Evolutionary conservation across 768 basidiomycete species (phyloP), one percentile per base, ranked within the genome.

Genomic region (Galerina sulciceps): DNA sequence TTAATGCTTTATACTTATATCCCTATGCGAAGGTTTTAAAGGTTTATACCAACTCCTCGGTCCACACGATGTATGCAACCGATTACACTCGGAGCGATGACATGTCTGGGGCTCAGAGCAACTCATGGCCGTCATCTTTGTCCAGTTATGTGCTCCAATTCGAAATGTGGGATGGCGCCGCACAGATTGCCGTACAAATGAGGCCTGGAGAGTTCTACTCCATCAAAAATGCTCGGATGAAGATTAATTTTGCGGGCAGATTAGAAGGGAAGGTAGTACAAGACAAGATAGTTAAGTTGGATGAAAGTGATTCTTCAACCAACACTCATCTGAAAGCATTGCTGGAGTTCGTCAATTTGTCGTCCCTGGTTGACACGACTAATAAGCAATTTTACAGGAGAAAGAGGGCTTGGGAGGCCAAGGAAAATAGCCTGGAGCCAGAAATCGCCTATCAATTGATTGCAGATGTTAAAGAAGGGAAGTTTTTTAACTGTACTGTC

Each of bases 151-250:
- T 85, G 15, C 65, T 90, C n/a, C 81, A 75, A 47, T 76, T 88
- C 31, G 81, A 82, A 61, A 81, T 85, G 73, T 90, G 86, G 85
- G 84, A 85, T 60, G 66, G 42, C 1, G 85, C 88, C 11, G 72
- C 69, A 1, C 55, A 62, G 20, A 55, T 76, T 9, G 85, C 77
- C 10, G 72, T 60, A 26, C 69, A 59, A 1, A 83, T 90, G 80
- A 66, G 71, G 41, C 63, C 72, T 1, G 83, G 83, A 20, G 75
- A 82, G 57, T 85, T 78, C 60, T 89, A 83, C 68, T 73, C 63
- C 15, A 75, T 90, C 17, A 65, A 75, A 26, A 90, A 90, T 61
- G 70, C 79, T 23, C 79, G 83, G 9, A 81, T 84, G 68, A 77
- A 59, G 57, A 51, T 67, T 44, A 61, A 53, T 61, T 57, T 51